phyloP scores from a whole-genome alignment of 2,329 filamentous ascomycete genomes.

The Pseudogymnoascus sp. region DNA sequence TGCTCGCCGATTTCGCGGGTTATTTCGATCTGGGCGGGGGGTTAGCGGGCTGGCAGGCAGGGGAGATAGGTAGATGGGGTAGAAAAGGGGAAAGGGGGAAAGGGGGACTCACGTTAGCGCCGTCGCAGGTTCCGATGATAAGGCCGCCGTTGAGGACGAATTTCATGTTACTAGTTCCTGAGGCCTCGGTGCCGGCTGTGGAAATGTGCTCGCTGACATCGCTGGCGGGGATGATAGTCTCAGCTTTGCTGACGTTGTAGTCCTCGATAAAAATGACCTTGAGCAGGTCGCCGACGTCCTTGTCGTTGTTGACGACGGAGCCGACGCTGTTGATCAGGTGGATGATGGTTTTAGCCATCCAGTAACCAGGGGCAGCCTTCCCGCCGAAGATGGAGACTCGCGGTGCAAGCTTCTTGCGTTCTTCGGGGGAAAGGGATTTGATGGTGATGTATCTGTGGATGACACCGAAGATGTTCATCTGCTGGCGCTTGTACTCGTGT shows the following conservation, averaged over 20 bases:
- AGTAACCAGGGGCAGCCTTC: conserved; percentile 96
- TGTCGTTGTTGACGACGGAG: conserved; percentile 81
- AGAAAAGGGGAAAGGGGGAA: neutral
- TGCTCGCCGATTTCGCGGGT: conserved; percentile 93
- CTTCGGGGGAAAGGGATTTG: conserved; percentile 74
- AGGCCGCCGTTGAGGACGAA: conserved; percentile 95
- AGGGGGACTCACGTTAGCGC: conserved; percentile 72
- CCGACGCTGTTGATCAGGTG: conserved; percentile 92
- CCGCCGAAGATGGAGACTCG: conserved; percentile 95
- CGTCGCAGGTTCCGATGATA: conserved; percentile 96
- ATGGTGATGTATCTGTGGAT: conserved; percentile 89
- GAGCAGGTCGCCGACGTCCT: conserved; percentile 83
- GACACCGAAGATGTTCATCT: conserved; percentile 97
- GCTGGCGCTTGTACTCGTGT: conserved; percentile 98
- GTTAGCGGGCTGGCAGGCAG: neutral
- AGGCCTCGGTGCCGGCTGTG: conserved; percentile 86
- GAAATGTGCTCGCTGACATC: conserved; percentile 98
- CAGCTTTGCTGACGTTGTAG: conserved; percentile 99
- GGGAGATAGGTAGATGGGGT: conserved; percentile 14
- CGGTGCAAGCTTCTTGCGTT: conserved; percentile 77
- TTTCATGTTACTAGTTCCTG: conserved; percentile 98
- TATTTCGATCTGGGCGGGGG: conserved; percentile 72
- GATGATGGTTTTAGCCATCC: conserved; percentile 99
- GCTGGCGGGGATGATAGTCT: conserved; percentile 89
- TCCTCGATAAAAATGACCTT: conserved; percentile 97